phyloP scores from a whole-genome alignment of 345 rosid genomes.

The Linum tenue region DNA sequence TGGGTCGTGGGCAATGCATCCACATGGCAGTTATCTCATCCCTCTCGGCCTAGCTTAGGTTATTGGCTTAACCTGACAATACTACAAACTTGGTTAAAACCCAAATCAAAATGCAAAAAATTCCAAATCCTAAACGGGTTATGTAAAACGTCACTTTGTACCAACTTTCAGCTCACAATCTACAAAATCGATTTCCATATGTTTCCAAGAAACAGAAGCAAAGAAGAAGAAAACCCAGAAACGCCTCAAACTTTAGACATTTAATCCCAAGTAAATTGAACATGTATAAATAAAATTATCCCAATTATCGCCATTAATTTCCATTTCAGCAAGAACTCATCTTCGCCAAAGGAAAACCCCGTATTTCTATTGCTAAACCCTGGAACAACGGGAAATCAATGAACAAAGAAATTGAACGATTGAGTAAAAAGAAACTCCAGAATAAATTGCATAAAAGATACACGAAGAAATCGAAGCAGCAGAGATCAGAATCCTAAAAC shows the following conservation, averaged over 20 bases:
- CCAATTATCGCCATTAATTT: too few species aligned
- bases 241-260: not conserved
- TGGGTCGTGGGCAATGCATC: not conserved
- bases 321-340: too few species aligned
- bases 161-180: not conserved
- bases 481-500: not conserved
- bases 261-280: too few species aligned
- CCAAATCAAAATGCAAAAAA: too few species aligned
- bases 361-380: not conserved
- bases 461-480: not conserved
- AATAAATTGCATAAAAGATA: too few species aligned
- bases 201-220: too few species aligned
- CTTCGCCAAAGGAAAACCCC: too few species aligned
- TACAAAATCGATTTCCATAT: not conserved
- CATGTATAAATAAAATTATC: too few species aligned
- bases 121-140: not conserved
- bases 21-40: not conserved
- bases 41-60: not conserved
- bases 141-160: not conserved
- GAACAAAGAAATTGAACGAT: too few species aligned
- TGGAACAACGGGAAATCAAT: not conserved
- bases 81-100: not conserved
- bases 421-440: too few species aligned
- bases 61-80: not conserved
- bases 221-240: not conserved